Evolutionary conservation across 1,139 yeast genomes (phyloP), one percentile per base, ranked within the genome.

Genomic region (Candida gigantensis): DNA sequence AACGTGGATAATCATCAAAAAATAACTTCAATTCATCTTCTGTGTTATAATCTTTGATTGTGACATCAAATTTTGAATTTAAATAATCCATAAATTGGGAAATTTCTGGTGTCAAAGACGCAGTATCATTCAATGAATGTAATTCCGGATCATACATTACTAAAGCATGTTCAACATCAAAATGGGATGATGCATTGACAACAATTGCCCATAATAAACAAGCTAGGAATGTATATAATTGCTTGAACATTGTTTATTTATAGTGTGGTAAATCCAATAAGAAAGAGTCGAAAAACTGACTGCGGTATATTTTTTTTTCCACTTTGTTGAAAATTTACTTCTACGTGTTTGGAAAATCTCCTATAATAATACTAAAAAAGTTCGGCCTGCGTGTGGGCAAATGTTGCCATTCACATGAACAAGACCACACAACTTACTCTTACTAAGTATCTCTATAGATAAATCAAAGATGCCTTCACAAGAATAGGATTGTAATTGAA

Each of bases 61-160:
- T 56, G 40, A 55, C 57, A 36, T 50, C 53, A 47, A 50, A 55
- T 16, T 53, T 40, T 14, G 46, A 37, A 21, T 52, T 50, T 39
- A 68, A 57, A 28, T 46, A 43, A 24, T 46, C 39, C 15, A 61
- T 47, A 35, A 65, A 50, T 20, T 39, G 28, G 24, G 50, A 37
- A 8, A 64, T 49, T 11, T 49, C 51, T 26, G 46, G 45, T n/a
- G 51, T 38, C 34, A 49, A 45, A 24, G 46, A 35, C 3, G 47
- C 39, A n/a, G 52, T 41, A 23, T 47, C 46, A 8, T 44, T 43
- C 30, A 62, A 49, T 36, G 60, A 57, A 34, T 57, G 42, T 30
- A 52, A 35, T 21, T 45, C 51, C 5, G 68, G 49, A 39, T 67
- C 73, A 41, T 58, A 63, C 21, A 66, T 52, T 7, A 67, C 57